phyloP scores from a whole-genome alignment of 768 basidiomycete species.

The Lyophyllum decastes region DNA sequence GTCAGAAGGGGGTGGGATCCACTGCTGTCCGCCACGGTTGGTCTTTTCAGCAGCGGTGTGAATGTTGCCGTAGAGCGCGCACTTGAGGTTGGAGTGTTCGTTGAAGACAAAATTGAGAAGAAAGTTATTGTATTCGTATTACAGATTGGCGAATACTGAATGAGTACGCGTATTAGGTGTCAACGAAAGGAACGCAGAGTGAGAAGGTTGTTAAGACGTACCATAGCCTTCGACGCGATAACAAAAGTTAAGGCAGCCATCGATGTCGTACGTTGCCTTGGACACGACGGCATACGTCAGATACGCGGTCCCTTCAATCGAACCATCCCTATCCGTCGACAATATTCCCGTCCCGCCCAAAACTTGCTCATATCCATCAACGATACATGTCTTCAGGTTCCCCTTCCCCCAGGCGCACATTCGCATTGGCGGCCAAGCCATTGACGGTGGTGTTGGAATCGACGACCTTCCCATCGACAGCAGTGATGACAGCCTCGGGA shows the following conservation, averaged over 20 bases:
- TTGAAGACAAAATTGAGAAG: slow-evolving; percentile 38
- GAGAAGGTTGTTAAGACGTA: slow-evolving; percentile 23
- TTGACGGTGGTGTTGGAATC: slow-evolving; percentile 13
- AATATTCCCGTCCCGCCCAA: slow-evolving; percentile 40
- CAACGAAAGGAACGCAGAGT: not conserved
- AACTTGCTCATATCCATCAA: slow-evolving; percentile 34
- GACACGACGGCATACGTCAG: slow-evolving; percentile 44
- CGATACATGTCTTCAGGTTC: slow-evolving; percentile 17
- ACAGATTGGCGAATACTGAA: slow-evolving; percentile 50
- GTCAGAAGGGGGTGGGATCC: slow-evolving; percentile 32
- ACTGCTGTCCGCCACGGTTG: slow-evolving; percentile 45
- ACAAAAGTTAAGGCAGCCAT: slow-evolving; percentile 44
- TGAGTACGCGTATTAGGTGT: not conserved
- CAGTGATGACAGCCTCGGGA: slow-evolving; percentile 39
- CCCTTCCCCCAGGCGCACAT: not conserved
- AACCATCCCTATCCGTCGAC: slow-evolving; percentile 37
- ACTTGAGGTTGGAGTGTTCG: slow-evolving; percentile 48
- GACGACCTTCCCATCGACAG: slow-evolving; percentile 42
- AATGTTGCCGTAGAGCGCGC: slow-evolving; percentile 44
- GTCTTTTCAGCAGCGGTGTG: slow-evolving; percentile 46
- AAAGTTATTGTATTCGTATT: slow-evolving; percentile 48
- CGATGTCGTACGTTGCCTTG: slow-evolving; percentile 46
- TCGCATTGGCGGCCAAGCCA: slow-evolving; percentile 1
- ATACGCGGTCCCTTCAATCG: slow-evolving; percentile 50
- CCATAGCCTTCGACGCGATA: slow-evolving; percentile 39